A percentile compares a stretch with the other conserved stretches of the same genome.
Evolutionary conservation across 306 rosid species (phyloP).

Genomic region (Vigna trinervia): DNA sequence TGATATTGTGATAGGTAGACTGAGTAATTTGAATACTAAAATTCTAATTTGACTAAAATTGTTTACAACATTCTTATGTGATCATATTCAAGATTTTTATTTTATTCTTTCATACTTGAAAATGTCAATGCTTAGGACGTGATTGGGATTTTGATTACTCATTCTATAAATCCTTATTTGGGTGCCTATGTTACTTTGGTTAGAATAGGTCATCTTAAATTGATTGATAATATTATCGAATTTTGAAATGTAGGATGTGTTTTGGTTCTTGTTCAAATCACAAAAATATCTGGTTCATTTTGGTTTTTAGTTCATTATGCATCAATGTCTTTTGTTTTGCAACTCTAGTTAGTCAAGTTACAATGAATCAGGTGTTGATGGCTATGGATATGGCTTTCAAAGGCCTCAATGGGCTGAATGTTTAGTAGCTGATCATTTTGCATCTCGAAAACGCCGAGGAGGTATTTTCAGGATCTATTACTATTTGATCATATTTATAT

Average conservation of each 20-base stretch:
- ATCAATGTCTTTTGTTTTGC: not conserved
- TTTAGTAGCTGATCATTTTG: constrained; percentile 44
- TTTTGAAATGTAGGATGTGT: not conserved
- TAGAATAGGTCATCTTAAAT: not conserved
- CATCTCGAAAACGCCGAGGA: constrained; percentile 61
- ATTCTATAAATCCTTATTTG: not conserved
- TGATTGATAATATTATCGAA: not conserved
- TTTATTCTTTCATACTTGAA: not conserved
- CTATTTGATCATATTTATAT: not conserved
- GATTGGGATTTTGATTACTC: not conserved
- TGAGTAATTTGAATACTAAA: not conserved
- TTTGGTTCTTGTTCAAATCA: not conserved
- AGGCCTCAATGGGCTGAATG: constrained; percentile 51
- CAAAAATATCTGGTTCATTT: not conserved
- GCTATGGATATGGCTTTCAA: constrained; percentile 55
- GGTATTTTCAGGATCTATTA: constrained; percentile 46
- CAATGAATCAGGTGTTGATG: constrained; percentile 49
- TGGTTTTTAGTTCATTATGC: not conserved
- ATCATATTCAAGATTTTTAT: not conserved
- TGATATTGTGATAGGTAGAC: not conserved
- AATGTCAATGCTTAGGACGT: not conserved
- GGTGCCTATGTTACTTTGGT: not conserved
- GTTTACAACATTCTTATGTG: not conserved
- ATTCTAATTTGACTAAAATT: not conserved
- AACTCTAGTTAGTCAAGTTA: not conserved